These are phyloP conservation scores for Curvularia hawaiiensis DNA, from an alignment of 2,329 filamentous ascomycete species.

Conservation along the genomic window DNA sequence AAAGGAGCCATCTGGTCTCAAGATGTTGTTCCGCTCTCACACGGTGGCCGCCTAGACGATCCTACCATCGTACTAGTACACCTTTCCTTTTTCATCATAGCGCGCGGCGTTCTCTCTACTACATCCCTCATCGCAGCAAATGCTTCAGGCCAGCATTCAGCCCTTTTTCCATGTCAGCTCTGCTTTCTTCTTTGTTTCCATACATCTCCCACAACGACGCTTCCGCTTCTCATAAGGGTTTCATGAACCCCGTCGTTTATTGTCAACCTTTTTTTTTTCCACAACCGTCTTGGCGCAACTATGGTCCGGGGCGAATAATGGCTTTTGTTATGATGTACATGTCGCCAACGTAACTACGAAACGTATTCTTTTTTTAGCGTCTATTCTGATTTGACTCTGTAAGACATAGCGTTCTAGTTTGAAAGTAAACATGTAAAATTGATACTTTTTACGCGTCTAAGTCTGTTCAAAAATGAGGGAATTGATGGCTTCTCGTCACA, in stretches of 20 bases:
- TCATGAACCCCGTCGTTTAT: neutral
- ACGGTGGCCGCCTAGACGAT: slow-evolving; percentile 24
- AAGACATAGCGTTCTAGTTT: neutral
- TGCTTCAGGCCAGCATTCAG: slow-evolving; percentile 15
- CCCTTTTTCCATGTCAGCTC: slow-evolving; percentile 5
- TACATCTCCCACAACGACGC: neutral
- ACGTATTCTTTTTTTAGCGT: neutral
- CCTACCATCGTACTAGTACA: neutral
- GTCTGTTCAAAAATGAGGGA: too few relatives aligned
- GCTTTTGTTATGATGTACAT: neutral
- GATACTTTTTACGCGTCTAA: neutral
- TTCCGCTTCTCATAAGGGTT: neutral
- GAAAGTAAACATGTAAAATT: neutral
- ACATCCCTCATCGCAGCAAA: slow-evolving; percentile 4
- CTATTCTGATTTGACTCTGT: neutral
- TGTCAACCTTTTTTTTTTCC: neutral
- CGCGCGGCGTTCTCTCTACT: slow-evolving; percentile 17
- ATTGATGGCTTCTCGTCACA: too few relatives aligned
- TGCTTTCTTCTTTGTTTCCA: neutral
- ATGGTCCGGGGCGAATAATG: neutral
- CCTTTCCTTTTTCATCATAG: slow-evolving; percentile 15
- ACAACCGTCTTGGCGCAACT: neutral
- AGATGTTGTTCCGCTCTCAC: slow-evolving; percentile 50
- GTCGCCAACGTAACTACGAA: neutral
- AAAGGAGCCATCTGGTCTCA: slow-evolving; percentile 51